These are phyloP conservation scores for Parastagonospora avenae DNA, from an alignment of 2,329 filamentous ascomycete genomes.

Conservation along the genomic window DNA sequence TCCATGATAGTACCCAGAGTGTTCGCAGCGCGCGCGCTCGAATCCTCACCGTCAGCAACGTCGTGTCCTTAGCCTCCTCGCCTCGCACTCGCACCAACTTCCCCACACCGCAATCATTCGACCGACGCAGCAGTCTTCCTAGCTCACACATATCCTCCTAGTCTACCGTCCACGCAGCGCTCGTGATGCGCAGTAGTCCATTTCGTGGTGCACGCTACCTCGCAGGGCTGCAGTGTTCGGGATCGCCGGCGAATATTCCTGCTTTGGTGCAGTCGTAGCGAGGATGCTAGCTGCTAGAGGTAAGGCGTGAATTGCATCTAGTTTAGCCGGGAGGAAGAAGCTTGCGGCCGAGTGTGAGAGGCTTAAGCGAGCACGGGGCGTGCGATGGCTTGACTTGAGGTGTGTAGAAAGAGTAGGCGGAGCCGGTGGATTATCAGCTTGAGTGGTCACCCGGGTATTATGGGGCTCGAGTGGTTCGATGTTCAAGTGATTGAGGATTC, in stretches of 20 bases:
- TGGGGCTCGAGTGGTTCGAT: too few relatives aligned
- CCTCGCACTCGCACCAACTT: too few relatives aligned
- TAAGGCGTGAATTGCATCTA: background rate
- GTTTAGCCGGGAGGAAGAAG: background rate
- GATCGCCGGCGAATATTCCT: constrained; percentile 4
- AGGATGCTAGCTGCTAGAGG: background rate
- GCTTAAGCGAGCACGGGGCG: constrained; percentile 5
- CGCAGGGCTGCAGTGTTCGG: background rate
- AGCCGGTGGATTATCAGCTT: too few relatives aligned
- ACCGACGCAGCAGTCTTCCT: background rate
- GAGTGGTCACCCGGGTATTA: background rate
- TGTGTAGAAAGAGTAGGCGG: background rate
- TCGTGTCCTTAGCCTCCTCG: too few relatives aligned
- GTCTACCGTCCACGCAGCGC: background rate
- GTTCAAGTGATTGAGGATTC: too few relatives aligned
- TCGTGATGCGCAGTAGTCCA: background rate
- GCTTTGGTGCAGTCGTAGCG: background rate
- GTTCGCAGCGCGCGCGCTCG: too few relatives aligned
- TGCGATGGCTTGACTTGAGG: constrained; percentile 1
- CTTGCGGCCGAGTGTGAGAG: background rate
- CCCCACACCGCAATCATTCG: background rate
- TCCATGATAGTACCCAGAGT: too few relatives aligned
- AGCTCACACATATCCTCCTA: background rate
- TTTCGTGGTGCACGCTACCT: background rate
- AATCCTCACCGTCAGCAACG: too few relatives aligned